Evolutionary conservation across 2,329 filamentous ascomycete species (phyloP).

Genomic region (Venturia pyrina): DNA sequence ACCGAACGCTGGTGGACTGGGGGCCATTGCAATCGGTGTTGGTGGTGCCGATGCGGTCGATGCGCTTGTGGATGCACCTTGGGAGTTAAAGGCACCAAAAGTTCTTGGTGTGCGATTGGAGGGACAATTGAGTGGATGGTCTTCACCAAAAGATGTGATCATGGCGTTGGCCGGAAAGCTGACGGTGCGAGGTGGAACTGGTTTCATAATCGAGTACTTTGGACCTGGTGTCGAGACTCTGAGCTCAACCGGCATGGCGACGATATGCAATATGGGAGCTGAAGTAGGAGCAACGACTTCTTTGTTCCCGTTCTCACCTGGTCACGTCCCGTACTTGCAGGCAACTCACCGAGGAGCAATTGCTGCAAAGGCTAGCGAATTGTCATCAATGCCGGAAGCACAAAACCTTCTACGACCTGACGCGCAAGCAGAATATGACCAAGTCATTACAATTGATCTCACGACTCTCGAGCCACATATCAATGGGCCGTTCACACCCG

Average conservation of each 20-base stretch:
- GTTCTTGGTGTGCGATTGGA: conserved; percentile 77
- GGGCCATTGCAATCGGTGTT: conserved; percentile 90
- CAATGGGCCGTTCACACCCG: conserved; percentile 94
- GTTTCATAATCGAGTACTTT: conserved; percentile 89
- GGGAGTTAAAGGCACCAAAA: conserved; percentile 94
- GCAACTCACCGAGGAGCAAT: conserved; percentile 71
- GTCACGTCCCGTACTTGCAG: conserved; percentile 75
- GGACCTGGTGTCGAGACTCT: conserved; percentile 82
- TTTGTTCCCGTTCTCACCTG: conserved; percentile 82
- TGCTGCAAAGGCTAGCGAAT: conserved; percentile 51
- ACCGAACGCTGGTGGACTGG: conserved; percentile 90
- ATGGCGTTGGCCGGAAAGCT: conserved; percentile 78
- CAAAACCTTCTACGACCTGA: conserved; percentile 67
- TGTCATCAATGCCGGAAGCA: conserved; percentile 48
- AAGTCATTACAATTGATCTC: conserved; percentile 82
- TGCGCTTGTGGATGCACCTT: conserved; percentile 88
- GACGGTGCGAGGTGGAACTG: conserved; percentile 84
- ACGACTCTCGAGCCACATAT: conserved; percentile 88
- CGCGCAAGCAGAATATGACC: conserved; percentile 74
- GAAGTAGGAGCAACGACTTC: conserved; percentile 95
- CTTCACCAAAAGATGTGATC: conserved; percentile 92
- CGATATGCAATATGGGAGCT: conserved; percentile 79
- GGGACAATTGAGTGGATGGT: conserved; percentile 81
- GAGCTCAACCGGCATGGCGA: conserved; percentile 88
- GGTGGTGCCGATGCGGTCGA: conserved; percentile 96